These are phyloP conservation scores for Saccharum spontaneum DNA, from an alignment of 176 grass and related monocot species.

Conservation along the genomic window DNA sequence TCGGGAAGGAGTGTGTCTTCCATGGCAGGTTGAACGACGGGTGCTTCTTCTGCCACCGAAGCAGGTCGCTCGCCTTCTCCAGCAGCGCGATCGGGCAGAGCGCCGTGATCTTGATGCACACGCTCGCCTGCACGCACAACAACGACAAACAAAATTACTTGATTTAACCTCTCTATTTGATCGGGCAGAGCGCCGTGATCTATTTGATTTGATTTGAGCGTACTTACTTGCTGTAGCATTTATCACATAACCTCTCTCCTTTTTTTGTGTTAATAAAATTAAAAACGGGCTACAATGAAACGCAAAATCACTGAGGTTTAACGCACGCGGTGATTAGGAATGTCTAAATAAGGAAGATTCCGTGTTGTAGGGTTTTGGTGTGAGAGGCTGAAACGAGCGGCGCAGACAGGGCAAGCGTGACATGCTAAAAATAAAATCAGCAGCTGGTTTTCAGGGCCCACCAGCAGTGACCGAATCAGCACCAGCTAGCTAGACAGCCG, in stretches of 20 bases:
- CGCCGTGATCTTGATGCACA: slow-evolving; percentile 93
- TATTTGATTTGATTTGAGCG: neutral
- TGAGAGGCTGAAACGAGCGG: slow-evolving; percentile 31
- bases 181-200: no score
- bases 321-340: neutral
- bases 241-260: no score
- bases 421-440: slow-evolving; percentile 17
- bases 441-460: slow-evolving; percentile 32
- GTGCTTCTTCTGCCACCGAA: slow-evolving; percentile 82
- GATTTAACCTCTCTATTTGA: no score
- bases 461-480: slow-evolving; percentile 37
- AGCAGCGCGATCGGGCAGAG: slow-evolving; percentile 80
- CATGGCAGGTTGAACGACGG: slow-evolving; percentile 70
- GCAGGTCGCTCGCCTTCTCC: slow-evolving; percentile 75
- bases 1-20: slow-evolving; percentile 60
- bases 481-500: slow-evolving; percentile 21
- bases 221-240: no score
- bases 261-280: no score
- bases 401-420: neutral
- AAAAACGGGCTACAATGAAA: no score
- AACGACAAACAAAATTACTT: neutral
- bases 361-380: neutral
- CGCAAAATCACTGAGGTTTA: neutral
- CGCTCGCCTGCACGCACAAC: slow-evolving; percentile 56
- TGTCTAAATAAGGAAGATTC: slow-evolving; percentile 31